Base-by-base conservation (phyloP, 2,329 filamentous ascomycete genomes). In the Ceratocystis cacaofunesta region DNA sequence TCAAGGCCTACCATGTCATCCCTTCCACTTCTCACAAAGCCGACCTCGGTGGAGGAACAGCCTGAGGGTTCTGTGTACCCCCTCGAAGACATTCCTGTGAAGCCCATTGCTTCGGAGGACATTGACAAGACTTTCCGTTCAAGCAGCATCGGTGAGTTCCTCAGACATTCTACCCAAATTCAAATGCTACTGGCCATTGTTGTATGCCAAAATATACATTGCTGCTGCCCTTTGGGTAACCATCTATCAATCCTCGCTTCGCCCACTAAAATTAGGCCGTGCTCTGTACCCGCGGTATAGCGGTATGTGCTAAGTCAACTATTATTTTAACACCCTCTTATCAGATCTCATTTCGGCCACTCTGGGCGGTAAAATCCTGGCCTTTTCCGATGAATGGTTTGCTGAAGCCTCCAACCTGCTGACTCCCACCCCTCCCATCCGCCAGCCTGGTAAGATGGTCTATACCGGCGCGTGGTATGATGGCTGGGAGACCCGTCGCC, bases 381-480 rank as follows among this genome's bases (percentile, higher is more conserved):
- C 78, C 66, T 85, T 81, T 73, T 87, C 85, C 61, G 82, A 88
- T 72, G 77, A 88, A 75, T 87, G 83, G 83, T 88, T 88, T 71
- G 85, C 85, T 55, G 82, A 85, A 69, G 85, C 85, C 25, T 71
- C 76, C 66, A 87, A 87, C 73, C 78, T 88, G 66, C 73, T 87
- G 68, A 88, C 80, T 36, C 82, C 84, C n/a, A 83, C 79, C 28
- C 73, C 84, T 36, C 84, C 85, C 46, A 82, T 87, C 72, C 78
- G 80, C 68, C 80, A 85, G 71, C 80, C 80, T 1, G 85, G 85
- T 68, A 85, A 86, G 74, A 87, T 87, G 80, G 84, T 87, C 66
- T 85, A 81, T 71, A 81, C 84, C 1, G 85, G 85, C 61, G 85
- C 85, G 58, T 88, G 85, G 85, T 88, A 85, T 71, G 85, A 88